Base-by-base conservation (phyloP, 441 rosid species). In the Pelargonium exstipulatum region DNA sequence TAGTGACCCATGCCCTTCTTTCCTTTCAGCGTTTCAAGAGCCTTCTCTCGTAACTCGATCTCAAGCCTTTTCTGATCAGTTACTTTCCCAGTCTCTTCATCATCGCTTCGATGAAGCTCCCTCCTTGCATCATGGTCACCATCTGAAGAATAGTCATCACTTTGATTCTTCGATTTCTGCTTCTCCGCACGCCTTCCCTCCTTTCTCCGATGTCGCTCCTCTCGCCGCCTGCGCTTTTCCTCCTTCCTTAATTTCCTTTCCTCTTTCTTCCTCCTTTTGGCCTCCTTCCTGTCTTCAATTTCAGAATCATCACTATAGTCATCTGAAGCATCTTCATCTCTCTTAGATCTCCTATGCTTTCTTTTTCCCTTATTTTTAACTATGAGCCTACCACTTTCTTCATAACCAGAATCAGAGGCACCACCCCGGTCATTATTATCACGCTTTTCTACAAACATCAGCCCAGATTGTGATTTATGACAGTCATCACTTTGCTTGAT, bases 1-100 rank as follows among this genome's bases (percentile, higher is more conserved):
- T 75, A 95, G 84, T 67, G 76, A 75, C 73, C 81, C 66, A 77
- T 78, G 77, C 89, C 89, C 91, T 86, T 95, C 91, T 95, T 95
- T 66, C 98, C 99, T 88, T 95, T 95, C 65, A 90, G 77, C 37
- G 96, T 83, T 78, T 95, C 98, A 0, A 95, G 82, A 66, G 99
- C 99, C 84, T 88, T 92, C 83, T 88, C 84, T 82, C 97, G 83
- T 77, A 92, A 68, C 86, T 95, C 97, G 69, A 92, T 85, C 86
- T 95, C 99, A 70, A 95, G 98, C 79, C 77, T 84, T 84, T 84
- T 89, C 81, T 88, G 93, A 73, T 88, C 87, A 24, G 84, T 68
- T 61, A 78, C 83, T 66, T 73, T 67, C 10, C 8, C 10, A 8
- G 43, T 8, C 72, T 76, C 88, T 45, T 83, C 90, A 64, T 76